Percentiles rank a stretch among this genome's conserved stretches.
phyloP scores from a whole-genome alignment of 306 rosid genomes.

The Vicia faba region DNA sequence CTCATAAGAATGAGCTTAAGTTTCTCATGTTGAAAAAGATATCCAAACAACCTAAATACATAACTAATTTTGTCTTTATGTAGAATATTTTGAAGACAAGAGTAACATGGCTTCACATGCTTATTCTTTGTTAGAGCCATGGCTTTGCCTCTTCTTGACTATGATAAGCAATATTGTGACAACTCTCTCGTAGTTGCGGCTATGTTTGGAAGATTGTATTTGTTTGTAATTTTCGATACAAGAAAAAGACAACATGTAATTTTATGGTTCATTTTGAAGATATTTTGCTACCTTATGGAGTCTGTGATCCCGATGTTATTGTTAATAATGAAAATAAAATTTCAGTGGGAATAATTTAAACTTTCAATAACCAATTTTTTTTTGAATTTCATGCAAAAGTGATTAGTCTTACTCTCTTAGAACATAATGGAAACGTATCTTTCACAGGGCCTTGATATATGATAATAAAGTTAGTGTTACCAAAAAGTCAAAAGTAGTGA shows the following conservation, averaged over 20 bases:
- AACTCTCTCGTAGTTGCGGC: slow-evolving; percentile 8
- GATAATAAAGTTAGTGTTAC: slow-evolving; percentile 6
- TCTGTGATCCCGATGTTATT: not conserved
- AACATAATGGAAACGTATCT: slow-evolving; percentile 25
- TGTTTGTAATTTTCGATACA: slow-evolving; percentile 2
- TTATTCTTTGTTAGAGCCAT: slow-evolving; percentile 31
- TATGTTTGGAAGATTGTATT: slow-evolving; percentile 25
- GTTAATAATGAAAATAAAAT: not conserved
- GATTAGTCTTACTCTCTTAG: not conserved
- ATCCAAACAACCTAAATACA: not conserved
- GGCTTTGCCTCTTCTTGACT: slow-evolving; percentile 40
- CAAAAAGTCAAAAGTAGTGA: slow-evolving; percentile 33
- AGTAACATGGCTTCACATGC: slow-evolving; percentile 72
- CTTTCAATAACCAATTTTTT: not conserved
- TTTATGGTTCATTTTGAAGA: slow-evolving; percentile 8
- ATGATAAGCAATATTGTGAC: slow-evolving; percentile 41
- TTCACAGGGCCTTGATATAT: slow-evolving; percentile 38
- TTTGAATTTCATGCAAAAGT: slow-evolving; percentile 31
- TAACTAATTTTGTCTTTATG: slow-evolving; percentile 21
- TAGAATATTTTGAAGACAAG: slow-evolving; percentile 38
- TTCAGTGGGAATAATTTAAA: not conserved
- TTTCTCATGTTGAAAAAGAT: slow-evolving; percentile 13
- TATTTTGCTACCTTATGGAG: not conserved
- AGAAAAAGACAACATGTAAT: not conserved
- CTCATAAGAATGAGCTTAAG: not conserved